Evolutionary conservation across 2,329 filamentous ascomycete genomes (phyloP).

Genomic region (Claviceps quebecensis): DNA sequence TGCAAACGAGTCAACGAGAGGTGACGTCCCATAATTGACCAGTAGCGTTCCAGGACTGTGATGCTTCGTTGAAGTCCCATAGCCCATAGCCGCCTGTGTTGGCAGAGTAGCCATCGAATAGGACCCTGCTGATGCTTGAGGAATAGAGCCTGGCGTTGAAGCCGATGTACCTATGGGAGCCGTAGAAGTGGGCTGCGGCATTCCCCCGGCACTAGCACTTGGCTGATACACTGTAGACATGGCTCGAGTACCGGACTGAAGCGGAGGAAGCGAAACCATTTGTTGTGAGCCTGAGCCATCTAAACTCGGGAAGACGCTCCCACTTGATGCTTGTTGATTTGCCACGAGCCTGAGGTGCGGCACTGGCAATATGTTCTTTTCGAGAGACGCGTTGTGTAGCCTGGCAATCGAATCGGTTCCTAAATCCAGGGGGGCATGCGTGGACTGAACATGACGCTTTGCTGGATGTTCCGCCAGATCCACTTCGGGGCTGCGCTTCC

Average conservation of each 20-base stretch:
- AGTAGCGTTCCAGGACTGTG: slow-evolving; percentile 36
- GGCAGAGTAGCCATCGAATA: slow-evolving; percentile 11
- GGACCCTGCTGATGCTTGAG: slow-evolving; percentile 3
- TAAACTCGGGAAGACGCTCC: slow-evolving; percentile 28
- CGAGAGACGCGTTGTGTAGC: slow-evolving; percentile 10
- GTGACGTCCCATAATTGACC: slow-evolving; percentile 43
- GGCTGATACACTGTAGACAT: slow-evolving; percentile 66
- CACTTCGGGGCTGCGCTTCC: slow-evolving; percentile 38
- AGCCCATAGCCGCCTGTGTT: slow-evolving; percentile 22
- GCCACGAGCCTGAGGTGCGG: slow-evolving; percentile 59
- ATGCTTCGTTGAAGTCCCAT: slow-evolving; percentile 38
- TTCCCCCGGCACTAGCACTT: slow-evolving; percentile 23
- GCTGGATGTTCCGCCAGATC: slow-evolving; percentile 39
- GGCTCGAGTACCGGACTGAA: slow-evolving; percentile 48
- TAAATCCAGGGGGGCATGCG: slow-evolving; percentile 7
- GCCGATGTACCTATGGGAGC: slow-evolving; percentile 13
- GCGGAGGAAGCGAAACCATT: slow-evolving; percentile 45
- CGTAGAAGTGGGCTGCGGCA: slow-evolving; percentile 23
- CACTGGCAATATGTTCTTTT: slow-evolving; percentile 42
- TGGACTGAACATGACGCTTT: slow-evolving; percentile 30
- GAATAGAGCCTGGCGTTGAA: slow-evolving; percentile 10
- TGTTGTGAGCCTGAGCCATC: slow-evolving; percentile 17
- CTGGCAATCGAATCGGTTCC: slow-evolving; percentile 8
- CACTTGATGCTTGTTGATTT: slow-evolving; percentile 22
- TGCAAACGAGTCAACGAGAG: slow-evolving; percentile 47